phyloP scores from a whole-genome alignment of 2,329 filamentous ascomycete genomes.

The Monilinia fructigena region DNA sequence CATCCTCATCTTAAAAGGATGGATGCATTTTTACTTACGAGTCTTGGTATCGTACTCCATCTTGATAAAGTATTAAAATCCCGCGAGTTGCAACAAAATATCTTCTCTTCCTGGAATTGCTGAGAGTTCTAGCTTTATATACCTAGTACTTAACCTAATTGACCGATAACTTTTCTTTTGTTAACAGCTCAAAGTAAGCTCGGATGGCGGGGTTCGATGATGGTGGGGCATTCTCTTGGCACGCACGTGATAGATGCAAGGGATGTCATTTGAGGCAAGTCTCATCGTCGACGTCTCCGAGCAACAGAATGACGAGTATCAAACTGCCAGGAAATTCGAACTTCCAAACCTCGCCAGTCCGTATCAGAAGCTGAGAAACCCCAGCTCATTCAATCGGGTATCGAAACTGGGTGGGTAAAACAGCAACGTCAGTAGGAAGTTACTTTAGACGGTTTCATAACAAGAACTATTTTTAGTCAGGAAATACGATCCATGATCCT shows the following conservation, averaged over 20 bases:
- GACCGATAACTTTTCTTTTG: not conserved
- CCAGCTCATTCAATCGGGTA: not conserved
- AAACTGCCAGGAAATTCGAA: not conserved
- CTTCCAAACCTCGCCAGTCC: not conserved
- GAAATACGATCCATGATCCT: not conserved
- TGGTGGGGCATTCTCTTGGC: constrained; percentile 15
- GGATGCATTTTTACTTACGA: constrained; percentile 50
- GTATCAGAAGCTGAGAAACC: not conserved
- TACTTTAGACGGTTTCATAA: not conserved
- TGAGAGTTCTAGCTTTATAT: not conserved
- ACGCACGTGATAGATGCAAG: constrained; percentile 8
- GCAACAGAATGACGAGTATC: not conserved
- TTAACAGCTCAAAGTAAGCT: not conserved
- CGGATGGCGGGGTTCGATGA: constrained; percentile 17
- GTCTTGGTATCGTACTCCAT: constrained; percentile 78
- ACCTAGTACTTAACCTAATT: not conserved
- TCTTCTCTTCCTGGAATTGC: not conserved
- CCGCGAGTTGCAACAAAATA: not conserved
- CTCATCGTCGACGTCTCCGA: no score
- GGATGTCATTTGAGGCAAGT: no score
- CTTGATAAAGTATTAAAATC: constrained; percentile 16
- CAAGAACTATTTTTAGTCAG: not conserved
- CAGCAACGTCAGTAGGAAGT: not conserved
- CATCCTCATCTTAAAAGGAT: constrained; percentile 12
- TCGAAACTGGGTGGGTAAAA: not conserved